phyloP scores from a whole-genome alignment of 768 basidiomycete genomes.

The Rhodotorula sphaerocarpa region DNA sequence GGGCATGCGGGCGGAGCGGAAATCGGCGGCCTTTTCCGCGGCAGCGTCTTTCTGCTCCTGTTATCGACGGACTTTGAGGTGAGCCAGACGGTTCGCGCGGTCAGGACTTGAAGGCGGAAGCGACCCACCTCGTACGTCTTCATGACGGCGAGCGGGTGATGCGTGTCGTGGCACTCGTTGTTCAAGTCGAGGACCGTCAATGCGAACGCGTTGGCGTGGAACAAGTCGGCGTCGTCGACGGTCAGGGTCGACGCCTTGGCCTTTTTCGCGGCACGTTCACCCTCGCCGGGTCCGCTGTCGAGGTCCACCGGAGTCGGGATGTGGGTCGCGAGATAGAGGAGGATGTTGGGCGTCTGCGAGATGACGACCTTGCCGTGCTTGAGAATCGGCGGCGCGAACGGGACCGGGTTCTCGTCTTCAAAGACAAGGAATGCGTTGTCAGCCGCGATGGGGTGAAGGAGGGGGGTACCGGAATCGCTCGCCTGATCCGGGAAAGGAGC shows the following conservation, averaged over 20 bases:
- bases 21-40: slow-evolving; percentile 42
- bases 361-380: slow-evolving; percentile 32
- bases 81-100: background rate
- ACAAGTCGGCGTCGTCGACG: slow-evolving; percentile 7
- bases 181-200: slow-evolving; percentile 40
- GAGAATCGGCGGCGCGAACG: slow-evolving; percentile 49
- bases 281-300: background rate
- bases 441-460: background rate
- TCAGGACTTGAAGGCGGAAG: too few relatives aligned
- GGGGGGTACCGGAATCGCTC: background rate
- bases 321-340: slow-evolving; percentile 35
- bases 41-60: slow-evolving; percentile 46
- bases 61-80: background rate
- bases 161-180: slow-evolving; percentile 41
- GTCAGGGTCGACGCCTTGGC: slow-evolving; percentile 2
- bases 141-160: slow-evolving; percentile 45
- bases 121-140: slow-evolving; percentile 43
- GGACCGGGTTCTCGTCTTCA: slow-evolving; percentile 36
- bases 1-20: slow-evolving; percentile 45
- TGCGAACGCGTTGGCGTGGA: slow-evolving; percentile 21
- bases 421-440: too few relatives aligned
- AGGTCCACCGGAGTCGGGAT: slow-evolving; percentile 13
- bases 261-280: slow-evolving; percentile 3
- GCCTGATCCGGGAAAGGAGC: slow-evolving; percentile 10
- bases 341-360: slow-evolving; percentile 38